Evolutionary conservation across 768 basidiomycete genomes (phyloP), one percentile per base, ranked within the genome.

Genomic region (Scleroderma bovista): DNA sequence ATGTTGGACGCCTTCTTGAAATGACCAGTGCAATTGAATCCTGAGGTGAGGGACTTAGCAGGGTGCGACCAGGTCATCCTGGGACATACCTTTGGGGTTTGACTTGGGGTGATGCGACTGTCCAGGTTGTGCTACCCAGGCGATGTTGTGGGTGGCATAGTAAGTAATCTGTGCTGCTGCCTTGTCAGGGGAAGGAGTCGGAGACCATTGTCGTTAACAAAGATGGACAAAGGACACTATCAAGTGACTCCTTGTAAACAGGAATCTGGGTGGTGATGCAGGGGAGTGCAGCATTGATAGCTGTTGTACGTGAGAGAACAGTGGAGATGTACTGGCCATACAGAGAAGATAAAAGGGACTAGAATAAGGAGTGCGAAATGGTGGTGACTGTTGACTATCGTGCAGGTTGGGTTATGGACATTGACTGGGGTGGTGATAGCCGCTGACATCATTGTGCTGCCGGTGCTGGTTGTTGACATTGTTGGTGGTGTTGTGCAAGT

Each of bases 1-100:
- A 94, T 84, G 68, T 95, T 95, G 15, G 83, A 84, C 1, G 91
- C 91, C 69, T 95, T 95, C 75, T 95, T 95, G 76, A 95, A 95
- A 19, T 91, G 78, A 29, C 93, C 92, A 4, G 85, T 64, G 32
- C 72, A 67, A 20, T 55, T 69, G n/a, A 60, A 66, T 3, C 61
- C 64, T 68, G 29, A 8, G 12, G 36, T 16, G 37, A 19, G 23
- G 15, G 12, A 17, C 17, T 75, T 65, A 78, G 75, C 73, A 61
- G 74, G 72, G 69, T 72, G 76, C 64, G 71, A 71, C 16, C 69
- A 8, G 24, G 17, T 29, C 26, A 29, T 29, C 4, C 22, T 20
- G 12, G 23, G 5, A 46, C 48, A 16, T 72, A 57, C 82, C 81
- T 44, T 76, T 72, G 43, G 80, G 74, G 47, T 72, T 68, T 56